These are phyloP conservation scores for Aphanocladium album DNA, from an alignment of 2,329 filamentous ascomycete genomes.

Conservation along the genomic window DNA sequence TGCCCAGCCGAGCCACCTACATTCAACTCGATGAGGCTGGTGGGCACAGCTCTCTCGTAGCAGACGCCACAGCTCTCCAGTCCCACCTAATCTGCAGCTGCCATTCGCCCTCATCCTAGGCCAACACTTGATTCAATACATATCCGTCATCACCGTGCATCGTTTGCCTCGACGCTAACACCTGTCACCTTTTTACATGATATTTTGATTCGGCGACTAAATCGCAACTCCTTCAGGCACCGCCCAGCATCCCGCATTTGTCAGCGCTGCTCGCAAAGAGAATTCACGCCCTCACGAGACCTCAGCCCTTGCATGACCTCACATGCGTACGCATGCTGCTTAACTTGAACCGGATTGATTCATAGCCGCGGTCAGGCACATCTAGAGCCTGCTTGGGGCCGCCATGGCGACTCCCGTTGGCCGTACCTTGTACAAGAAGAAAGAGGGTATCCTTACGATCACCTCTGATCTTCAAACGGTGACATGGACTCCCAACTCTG, in stretches of 20 bases:
- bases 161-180: neutral
- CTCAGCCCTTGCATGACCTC: neutral
- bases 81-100: conserved; percentile 8
- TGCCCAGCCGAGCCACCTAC: neutral
- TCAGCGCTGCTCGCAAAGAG: too few species aligned
- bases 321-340: neutral
- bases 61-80: neutral
- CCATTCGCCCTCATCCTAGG: neutral
- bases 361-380: neutral
- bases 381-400: conserved; percentile 2
- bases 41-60: neutral
- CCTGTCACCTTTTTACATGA: neutral
- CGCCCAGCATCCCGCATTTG: neutral
- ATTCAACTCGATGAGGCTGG: neutral
- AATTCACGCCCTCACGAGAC: neutral
- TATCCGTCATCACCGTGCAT: conserved; percentile 2
- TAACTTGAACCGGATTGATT: neutral
- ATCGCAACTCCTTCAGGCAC: neutral
- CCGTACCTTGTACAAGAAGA: conserved; percentile 85
- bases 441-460: conserved; percentile 78
- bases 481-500: conserved; percentile 71
- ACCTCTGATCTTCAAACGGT: conserved; percentile 68
- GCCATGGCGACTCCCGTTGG: conserved; percentile 58
- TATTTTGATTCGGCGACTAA: neutral
- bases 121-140: neutral